phyloP scores from a whole-genome alignment of 331 rosid genomes.

The Malus hybrid region DNA sequence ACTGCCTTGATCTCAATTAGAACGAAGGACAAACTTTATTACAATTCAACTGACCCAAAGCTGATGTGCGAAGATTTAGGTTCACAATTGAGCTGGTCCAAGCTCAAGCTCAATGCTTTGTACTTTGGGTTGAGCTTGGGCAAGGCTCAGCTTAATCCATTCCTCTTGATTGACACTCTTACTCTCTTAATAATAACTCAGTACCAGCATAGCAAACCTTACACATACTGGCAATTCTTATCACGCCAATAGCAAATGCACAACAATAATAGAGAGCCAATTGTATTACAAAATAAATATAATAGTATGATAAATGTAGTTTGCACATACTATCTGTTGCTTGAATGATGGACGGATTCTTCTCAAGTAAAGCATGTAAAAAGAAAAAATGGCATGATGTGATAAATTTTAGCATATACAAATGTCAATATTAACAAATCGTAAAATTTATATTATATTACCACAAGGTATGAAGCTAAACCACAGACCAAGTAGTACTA shows the following conservation, averaged over 20 bases:
- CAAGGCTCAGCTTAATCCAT: neutral
- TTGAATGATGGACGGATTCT: no score
- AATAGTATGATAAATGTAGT: no score
- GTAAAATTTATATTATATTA: neutral
- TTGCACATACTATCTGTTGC: no score
- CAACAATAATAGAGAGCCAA: neutral
- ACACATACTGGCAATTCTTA: neutral
- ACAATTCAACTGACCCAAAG: neutral
- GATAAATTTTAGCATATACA: neutral
- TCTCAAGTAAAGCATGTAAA: constrained; percentile 64
- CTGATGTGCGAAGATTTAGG: neutral
- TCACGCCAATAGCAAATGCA: neutral
- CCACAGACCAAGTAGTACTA: neutral
- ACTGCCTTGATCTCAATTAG: neutral
- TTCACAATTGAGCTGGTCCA: neutral
- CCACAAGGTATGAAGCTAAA: neutral
- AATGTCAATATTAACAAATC: neutral
- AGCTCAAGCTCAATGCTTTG: neutral
- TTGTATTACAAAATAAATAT: neutral
- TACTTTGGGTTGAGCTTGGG: neutral
- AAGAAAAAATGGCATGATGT: neutral
- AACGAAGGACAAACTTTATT: neutral
- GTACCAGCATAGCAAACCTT: neutral
- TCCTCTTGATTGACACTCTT: neutral
- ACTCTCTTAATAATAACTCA: neutral